phyloP scores from a whole-genome alignment of 257 asterid genomes.

The Coffea eugenioides region DNA sequence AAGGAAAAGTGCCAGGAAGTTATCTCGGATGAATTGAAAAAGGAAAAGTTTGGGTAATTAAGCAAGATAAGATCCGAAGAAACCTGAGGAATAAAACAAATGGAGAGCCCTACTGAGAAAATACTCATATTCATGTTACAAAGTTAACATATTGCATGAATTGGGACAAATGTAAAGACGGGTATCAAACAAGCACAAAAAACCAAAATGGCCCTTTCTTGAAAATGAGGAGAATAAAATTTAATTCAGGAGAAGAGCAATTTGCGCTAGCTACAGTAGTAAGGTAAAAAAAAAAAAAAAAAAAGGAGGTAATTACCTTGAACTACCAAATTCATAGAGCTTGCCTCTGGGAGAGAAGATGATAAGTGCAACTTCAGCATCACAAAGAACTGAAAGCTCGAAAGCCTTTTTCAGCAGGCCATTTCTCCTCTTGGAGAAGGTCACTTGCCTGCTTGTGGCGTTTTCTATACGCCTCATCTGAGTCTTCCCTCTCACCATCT shows the following conservation, averaged over 20 bases:
- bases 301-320: conserved; percentile 40
- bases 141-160: conserved; percentile 4
- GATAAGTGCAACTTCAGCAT: conserved; percentile 79
- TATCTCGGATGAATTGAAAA: not conserved
- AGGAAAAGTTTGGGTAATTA: not conserved
- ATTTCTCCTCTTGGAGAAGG: conserved; percentile 90
- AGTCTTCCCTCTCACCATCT: conserved; percentile 95
- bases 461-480: conserved; percentile 93
- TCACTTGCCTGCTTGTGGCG: conserved; percentile 89
- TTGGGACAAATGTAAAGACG: not conserved
- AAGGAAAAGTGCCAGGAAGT: not conserved
- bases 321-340: conserved; percentile 72
- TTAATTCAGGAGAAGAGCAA: not conserved
- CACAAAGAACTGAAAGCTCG: conserved; percentile 85
- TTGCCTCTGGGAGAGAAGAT: conserved; percentile 85
- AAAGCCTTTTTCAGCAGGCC: conserved; percentile 83
- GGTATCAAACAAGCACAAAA: not conserved
- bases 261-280: not conserved
- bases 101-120: not conserved
- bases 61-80: conserved; percentile 18
- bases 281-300: not conserved
- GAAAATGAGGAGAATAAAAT: not conserved
- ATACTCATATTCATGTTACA: not conserved
- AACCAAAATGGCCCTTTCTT: not conserved
- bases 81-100: not conserved